Evolutionary conservation across 2,329 filamentous ascomycete genomes (phyloP).

Genomic region (Pezicula neosporulosa): DNA sequence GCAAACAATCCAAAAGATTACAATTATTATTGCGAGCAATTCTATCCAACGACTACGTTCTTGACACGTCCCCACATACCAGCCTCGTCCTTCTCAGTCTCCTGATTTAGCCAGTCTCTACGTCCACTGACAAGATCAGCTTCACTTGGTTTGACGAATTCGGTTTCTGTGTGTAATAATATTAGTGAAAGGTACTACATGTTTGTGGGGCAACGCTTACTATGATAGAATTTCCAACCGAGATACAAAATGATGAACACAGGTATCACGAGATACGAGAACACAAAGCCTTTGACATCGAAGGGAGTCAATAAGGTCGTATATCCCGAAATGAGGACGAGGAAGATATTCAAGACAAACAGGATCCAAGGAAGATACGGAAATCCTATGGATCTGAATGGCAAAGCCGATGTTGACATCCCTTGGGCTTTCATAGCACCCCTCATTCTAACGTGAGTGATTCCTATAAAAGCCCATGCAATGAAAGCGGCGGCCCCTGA

Average conservation of each 20-base stretch:
- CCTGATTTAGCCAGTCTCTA: background rate
- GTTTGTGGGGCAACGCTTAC: background rate
- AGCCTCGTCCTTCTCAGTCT: background rate
- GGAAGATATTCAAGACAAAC: conserved; percentile 44
- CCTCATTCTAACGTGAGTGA: conserved; percentile 39
- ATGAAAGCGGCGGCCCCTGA: conserved; percentile 31
- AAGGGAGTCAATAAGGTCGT: conserved; percentile 47
- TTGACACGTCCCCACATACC: background rate
- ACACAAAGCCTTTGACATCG: conserved; percentile 45
- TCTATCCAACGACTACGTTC: too few relatives aligned
- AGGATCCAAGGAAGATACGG: conserved; percentile 49
- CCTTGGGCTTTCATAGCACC: conserved; percentile 33
- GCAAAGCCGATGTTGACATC: conserved; percentile 35
- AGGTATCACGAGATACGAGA: conserved; percentile 51
- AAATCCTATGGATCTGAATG: conserved; percentile 37
- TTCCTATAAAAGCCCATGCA: conserved; percentile 32
- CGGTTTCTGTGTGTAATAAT: background rate
- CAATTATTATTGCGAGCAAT: too few relatives aligned
- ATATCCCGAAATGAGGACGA: conserved; percentile 51
- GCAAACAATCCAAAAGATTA: too few relatives aligned
- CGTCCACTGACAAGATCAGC: background rate
- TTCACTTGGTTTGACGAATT: background rate
- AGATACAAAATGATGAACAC: conserved; percentile 43
- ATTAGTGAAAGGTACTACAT: background rate
- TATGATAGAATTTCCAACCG: conserved; percentile 40